A percentile compares a stretch with the other conserved stretches of the same genome.
These are phyloP conservation scores for Pseudocercospora pini-densiflorae DNA, from an alignment of 2,329 filamentous ascomycete species.

Conservation along the genomic window DNA sequence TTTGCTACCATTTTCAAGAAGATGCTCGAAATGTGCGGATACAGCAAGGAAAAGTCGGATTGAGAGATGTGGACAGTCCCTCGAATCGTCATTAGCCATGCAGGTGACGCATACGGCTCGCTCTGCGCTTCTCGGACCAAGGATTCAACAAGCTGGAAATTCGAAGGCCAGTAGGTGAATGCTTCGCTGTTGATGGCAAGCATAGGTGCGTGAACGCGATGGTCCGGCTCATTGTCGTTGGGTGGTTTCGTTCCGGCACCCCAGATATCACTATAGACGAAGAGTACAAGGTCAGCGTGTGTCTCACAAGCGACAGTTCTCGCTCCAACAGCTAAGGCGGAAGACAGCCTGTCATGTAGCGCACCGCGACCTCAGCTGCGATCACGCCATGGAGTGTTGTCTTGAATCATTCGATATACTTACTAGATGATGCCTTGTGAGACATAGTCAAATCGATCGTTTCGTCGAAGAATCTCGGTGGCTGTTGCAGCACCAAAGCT, in stretches of 20 bases:
- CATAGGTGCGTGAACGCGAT: slow-evolving; percentile 59
- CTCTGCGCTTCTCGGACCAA: slow-evolving; percentile 63
- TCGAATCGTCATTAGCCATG: slow-evolving; percentile 53
- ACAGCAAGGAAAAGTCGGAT: slow-evolving; percentile 69
- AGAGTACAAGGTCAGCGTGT: not conserved
- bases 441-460: slow-evolving; percentile 60
- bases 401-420: not conserved
- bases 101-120: slow-evolving; percentile 40
- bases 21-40: slow-evolving; percentile 61
- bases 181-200: slow-evolving; percentile 70
- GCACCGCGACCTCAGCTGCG: not conserved
- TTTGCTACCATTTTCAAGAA: slow-evolving; percentile 68
- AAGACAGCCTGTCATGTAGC: not conserved
- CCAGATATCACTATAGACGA: slow-evolving; percentile 60
- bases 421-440: slow-evolving; percentile 66
- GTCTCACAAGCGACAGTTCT: not conserved
- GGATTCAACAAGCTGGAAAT: slow-evolving; percentile 62
- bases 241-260: slow-evolving; percentile 53
- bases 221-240: slow-evolving; percentile 46
- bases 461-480: slow-evolving; percentile 62
- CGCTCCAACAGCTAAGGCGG: not conserved
- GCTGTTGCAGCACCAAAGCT: slow-evolving; percentile 70
- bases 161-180: slow-evolving; percentile 71
- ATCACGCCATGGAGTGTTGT: not conserved
- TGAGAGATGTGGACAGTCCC: slow-evolving; percentile 70